These are phyloP conservation scores for Salvia rosmarinus DNA, from an alignment of 257 asterid species.

Conservation along the genomic window DNA sequence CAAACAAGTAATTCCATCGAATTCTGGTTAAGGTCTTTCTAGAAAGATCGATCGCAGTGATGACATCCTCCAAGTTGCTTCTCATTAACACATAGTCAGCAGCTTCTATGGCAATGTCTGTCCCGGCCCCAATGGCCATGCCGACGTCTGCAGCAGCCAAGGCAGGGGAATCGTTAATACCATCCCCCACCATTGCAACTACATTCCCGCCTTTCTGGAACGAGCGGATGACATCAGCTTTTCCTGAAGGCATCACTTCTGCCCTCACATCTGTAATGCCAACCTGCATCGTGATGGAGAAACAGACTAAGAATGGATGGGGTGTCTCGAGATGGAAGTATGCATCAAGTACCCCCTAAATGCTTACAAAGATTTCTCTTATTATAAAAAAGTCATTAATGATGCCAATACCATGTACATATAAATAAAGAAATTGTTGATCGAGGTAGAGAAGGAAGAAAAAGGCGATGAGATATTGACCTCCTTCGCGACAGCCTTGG, in stretches of 20 bases:
- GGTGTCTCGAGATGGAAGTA: too few species aligned
- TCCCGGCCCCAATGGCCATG: constrained; percentile 99
- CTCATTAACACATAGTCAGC: constrained; percentile 95
- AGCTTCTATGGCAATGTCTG: constrained; percentile 97
- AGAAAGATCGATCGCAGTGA: constrained; percentile 92
- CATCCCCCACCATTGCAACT: constrained; percentile 99
- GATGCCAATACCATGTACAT: too few species aligned
- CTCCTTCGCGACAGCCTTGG: constrained; percentile 97
- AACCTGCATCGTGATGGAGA: constrained; percentile 54
- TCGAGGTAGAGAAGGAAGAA: constrained; percentile 7
- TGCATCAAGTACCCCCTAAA: too few species aligned
- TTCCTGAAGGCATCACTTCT: constrained; percentile 99
- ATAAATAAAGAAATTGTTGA: not conserved
- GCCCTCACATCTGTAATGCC: constrained; percentile 92
- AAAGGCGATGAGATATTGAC: constrained; percentile 43
- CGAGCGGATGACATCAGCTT: constrained; percentile 83
- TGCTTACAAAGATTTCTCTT: too few species aligned
- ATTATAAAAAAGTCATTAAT: too few species aligned
- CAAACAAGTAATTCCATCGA: constrained; percentile 76
- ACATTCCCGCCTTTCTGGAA: constrained; percentile 78
- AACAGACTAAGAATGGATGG: too few species aligned
- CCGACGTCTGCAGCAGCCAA: constrained; percentile 99
- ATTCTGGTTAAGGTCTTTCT: constrained; percentile 85
- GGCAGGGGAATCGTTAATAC: constrained; percentile 97
- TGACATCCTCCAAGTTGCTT: constrained; percentile 91